Base-by-base conservation (phyloP, 139 green algal species). In the Volvox africanus region DNA sequence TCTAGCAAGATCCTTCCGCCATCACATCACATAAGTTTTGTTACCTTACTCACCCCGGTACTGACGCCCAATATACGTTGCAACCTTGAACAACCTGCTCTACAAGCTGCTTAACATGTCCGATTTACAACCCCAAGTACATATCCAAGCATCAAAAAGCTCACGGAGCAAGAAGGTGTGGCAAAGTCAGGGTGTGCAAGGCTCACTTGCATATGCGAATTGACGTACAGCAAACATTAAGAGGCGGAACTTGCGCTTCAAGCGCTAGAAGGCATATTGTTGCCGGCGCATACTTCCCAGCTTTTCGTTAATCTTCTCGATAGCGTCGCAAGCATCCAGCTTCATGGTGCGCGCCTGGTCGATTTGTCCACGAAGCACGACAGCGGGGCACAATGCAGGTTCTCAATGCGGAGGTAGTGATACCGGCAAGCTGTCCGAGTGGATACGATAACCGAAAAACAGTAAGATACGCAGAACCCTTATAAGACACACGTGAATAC, bases 331-430 rank as follows among this genome's bases (percentile, higher is more conserved):
- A 32, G 86, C 55, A 32, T 91, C 86, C 55, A 91, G 86, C 75
- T 91, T 91, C 86, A 91, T 91, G 2, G 61, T 33, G 1, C 75
- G 86, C 75, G 86, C 86, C 86, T 89, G 85, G 22, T 35, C 79
- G 20, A 26, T n/a, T 36, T 44, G 19, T 69, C 62, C 17, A 19
- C 62, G 19, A 69, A 69, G n/a, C n/a, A n/a, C n/a, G n/a, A n/a
- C n/a, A n/a, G n/a, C n/a, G n/a, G n/a, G n/a, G n/a, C n/a, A n/a
- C n/a, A n/a, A n/a, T n/a, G n/a, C n/a, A n/a, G n/a, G n/a, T n/a
- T n/a, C n/a, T n/a, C n/a, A n/a, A n/a, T n/a, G n/a, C n/a, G n/a
- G n/a, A n/a, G n/a, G n/a, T n/a, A n/a, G n/a, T n/a, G n/a, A n/a
- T n/a, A n/a, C n/a, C n/a, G n/a, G n/a, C n/a, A n/a, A n/a, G n/a